Evolutionary conservation across 768 basidiomycete species (phyloP).

Genomic region (Russula sp.): DNA sequence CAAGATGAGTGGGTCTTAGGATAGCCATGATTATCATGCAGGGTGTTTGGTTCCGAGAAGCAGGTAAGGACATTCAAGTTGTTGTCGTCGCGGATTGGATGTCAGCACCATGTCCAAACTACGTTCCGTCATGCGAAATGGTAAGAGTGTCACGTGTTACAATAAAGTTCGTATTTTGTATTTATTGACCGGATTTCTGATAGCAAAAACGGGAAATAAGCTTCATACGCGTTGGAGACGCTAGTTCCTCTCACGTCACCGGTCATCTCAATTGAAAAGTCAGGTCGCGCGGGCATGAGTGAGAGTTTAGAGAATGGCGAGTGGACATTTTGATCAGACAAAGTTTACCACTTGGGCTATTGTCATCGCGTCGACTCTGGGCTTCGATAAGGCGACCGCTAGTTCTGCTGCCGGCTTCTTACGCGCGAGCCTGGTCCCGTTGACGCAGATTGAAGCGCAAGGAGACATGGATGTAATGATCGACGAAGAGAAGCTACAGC

Average conservation of each 20-base stretch:
- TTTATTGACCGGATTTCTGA: background rate
- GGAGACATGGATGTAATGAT: background rate
- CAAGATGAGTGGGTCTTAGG: background rate
- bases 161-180: background rate
- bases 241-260: slow-evolving; percentile 23
- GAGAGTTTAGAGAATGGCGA: slow-evolving; percentile 26
- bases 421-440: background rate
- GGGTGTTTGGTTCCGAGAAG: background rate
- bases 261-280: slow-evolving; percentile 15
- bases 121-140: background rate
- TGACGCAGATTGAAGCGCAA: background rate
- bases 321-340: slow-evolving; percentile 26
- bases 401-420: background rate
- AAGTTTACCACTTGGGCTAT: background rate
- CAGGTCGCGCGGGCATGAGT: slow-evolving; percentile 5
- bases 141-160: background rate
- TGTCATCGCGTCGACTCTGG: background rate
- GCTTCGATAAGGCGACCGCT: background rate
- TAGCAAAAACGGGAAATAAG: background rate
- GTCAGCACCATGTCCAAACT: background rate
- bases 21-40: background rate
- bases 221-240: background rate
- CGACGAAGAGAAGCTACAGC: background rate
- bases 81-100: background rate
- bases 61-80: background rate